phyloP scores from a whole-genome alignment of 306 rosid species.

The Mimosa bimucronata region DNA sequence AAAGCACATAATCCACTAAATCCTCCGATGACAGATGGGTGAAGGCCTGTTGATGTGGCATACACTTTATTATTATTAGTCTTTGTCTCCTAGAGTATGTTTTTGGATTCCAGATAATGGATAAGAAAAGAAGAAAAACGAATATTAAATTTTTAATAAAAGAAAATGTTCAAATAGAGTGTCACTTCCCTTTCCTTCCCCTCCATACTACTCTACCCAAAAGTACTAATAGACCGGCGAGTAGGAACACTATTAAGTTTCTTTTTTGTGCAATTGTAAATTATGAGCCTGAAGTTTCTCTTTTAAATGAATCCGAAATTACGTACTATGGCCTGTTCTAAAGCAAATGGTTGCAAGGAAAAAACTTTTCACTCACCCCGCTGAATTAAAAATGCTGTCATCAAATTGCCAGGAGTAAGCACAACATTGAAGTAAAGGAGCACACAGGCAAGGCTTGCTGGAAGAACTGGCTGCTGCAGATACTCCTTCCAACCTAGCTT shows the following conservation, averaged over 20 bases:
- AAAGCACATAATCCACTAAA: constrained; percentile 91
- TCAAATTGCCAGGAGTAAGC: constrained; percentile 95
- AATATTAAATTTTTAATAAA: not conserved
- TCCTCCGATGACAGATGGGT: constrained; percentile 87
- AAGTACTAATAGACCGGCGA: not conserved
- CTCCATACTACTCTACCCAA: not conserved
- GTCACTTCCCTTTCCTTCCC: not conserved
- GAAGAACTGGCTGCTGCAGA: constrained; percentile 90
- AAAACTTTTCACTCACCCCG: constrained; percentile 58
- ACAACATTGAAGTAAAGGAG: constrained; percentile 85
- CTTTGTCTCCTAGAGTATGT: not conserved
- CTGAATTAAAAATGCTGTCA: constrained; percentile 93
- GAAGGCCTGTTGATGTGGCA: constrained; percentile 60
- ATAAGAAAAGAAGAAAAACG: not conserved
- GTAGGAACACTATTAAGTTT: not conserved
- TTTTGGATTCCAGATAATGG: not conserved
- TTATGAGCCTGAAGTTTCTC: not conserved
- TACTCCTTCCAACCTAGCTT: constrained; percentile 94
- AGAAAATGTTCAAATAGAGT: not conserved
- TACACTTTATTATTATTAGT: not conserved
- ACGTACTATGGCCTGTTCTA: too few relatives aligned
- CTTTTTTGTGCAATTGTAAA: not conserved
- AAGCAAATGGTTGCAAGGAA: constrained; percentile 3
- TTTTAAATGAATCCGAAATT: constrained; percentile 7
- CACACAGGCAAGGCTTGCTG: constrained; percentile 92